phyloP scores from a whole-genome alignment of 2,329 filamentous ascomycete genomes.

The Talaromyces funiculosus region DNA sequence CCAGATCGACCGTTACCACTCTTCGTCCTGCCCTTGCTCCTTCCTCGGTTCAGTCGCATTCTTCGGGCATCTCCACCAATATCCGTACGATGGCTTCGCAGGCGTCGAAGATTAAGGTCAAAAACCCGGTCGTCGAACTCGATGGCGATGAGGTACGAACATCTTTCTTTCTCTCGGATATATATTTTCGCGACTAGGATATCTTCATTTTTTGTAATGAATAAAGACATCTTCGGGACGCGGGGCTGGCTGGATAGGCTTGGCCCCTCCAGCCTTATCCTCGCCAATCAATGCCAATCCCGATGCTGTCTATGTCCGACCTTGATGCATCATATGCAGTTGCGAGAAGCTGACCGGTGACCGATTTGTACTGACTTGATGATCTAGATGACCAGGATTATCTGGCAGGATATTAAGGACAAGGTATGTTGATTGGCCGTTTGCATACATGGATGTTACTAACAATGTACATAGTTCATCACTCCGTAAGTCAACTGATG shows the following conservation, averaged over 20 bases:
- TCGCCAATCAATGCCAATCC: conserved; percentile 17
- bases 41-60: neutral
- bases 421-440: conserved; percentile 49
- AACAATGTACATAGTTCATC: conserved; percentile 61
- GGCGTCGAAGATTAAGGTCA: conserved; percentile 91
- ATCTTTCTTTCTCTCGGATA: neutral
- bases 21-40: neutral
- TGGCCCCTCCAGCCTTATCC: conserved; percentile 15
- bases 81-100: conserved; percentile 43
- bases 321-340: conserved; percentile 4
- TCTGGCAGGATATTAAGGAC: conserved; percentile 99
- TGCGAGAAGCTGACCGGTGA: conserved; percentile 18
- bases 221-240: conserved; percentile 9
- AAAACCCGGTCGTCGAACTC: conserved; percentile 97
- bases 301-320: conserved; percentile 1
- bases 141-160: conserved; percentile 67
- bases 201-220: conserved; percentile 14
- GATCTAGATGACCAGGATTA: conserved; percentile 87
- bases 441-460: neutral
- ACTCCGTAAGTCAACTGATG: conserved; percentile 52
- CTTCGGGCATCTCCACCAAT: conserved; percentile 19
- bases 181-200: neutral
- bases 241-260: neutral
- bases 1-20: neutral
- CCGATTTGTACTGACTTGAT: conserved; percentile 7